phyloP scores from a whole-genome alignment of 2,329 filamentous ascomycete genomes.

The Parascedosporium putredinis region DNA sequence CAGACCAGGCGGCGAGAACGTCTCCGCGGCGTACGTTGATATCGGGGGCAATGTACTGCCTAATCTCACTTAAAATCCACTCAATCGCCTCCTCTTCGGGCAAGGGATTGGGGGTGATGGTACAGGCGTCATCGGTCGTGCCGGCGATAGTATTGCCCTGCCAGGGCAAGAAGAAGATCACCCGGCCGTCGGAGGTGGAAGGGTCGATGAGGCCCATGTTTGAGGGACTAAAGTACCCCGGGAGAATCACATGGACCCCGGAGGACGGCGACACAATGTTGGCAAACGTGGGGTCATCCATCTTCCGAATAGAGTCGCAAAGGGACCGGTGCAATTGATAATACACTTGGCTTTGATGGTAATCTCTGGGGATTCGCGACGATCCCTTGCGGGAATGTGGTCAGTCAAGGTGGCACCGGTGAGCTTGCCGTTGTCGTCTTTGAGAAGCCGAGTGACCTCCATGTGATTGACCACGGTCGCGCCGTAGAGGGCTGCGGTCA shows the following conservation, averaged over 20 bases:
- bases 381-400: constrained; percentile 54
- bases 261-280: constrained; percentile 80
- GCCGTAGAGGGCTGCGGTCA: constrained; percentile 82
- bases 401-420: constrained; percentile 68
- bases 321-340: constrained; percentile 83
- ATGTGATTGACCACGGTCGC: constrained; percentile 75
- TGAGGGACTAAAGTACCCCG: constrained; percentile 74
- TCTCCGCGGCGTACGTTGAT: constrained; percentile 78
- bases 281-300: constrained; percentile 62
- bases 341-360: constrained; percentile 67
- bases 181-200: constrained; percentile 74
- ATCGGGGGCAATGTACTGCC: constrained; percentile 70
- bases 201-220: constrained; percentile 86
- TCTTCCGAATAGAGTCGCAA: constrained; percentile 73
- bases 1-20: constrained; percentile 83
- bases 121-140: constrained; percentile 70
- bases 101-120: constrained; percentile 62
- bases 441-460: constrained; percentile 67
- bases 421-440: constrained; percentile 61
- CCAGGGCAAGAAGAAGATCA: constrained; percentile 91
- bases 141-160: constrained; percentile 88
- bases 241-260: constrained; percentile 77
- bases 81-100: constrained; percentile 76
- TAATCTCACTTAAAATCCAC: constrained; percentile 79
- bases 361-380: constrained; percentile 46